These are phyloP conservation scores for Saksenaea oblongispora DNA, from an alignment of 371 early-diverging fungal species.

Conservation along the genomic window DNA sequence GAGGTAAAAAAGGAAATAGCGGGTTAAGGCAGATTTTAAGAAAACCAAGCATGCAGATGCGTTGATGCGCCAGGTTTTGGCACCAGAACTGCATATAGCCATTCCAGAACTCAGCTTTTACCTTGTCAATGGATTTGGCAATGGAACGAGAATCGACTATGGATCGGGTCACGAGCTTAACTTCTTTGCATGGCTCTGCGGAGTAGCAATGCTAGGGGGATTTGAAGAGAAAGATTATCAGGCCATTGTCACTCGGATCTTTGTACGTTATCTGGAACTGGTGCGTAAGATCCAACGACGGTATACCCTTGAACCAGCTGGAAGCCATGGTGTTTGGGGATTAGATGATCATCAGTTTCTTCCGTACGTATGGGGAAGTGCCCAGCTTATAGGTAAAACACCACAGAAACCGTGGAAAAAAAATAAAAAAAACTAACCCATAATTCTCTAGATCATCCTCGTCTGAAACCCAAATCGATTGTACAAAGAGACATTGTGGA, in stretches of 20 bases:
- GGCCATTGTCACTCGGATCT: constrained; percentile 75
- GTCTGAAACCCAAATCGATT: constrained; percentile 75
- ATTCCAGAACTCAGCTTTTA: constrained; percentile 80
- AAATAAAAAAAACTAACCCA: neutral
- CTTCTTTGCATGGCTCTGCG: constrained; percentile 90
- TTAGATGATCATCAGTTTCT: constrained; percentile 98
- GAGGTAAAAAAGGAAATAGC: constrained; percentile 29
- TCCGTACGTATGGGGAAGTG: constrained; percentile 94
- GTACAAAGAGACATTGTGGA: constrained; percentile 67
- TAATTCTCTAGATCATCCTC: constrained; percentile 47
- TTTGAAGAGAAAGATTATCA: constrained; percentile 62
- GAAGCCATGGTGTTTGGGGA: constrained; percentile 99
- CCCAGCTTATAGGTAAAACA: constrained; percentile 72
- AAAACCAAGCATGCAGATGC: constrained; percentile 12
- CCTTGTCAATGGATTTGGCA: constrained; percentile 88
- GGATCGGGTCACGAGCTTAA: constrained; percentile 99
- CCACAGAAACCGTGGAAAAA: neutral
- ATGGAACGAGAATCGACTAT: constrained; percentile 95
- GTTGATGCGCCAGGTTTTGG: constrained; percentile 41
- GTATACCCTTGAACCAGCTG: constrained; percentile 98
- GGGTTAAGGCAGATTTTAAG: neutral
- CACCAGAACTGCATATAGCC: constrained; percentile 39
- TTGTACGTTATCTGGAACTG: constrained; percentile 82
- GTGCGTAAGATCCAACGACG: constrained; percentile 81
- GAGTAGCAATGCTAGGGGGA: constrained; percentile 69